phyloP scores from a whole-genome alignment of 371 early-diverging fungal genomes.

The Mortierella sp. region DNA sequence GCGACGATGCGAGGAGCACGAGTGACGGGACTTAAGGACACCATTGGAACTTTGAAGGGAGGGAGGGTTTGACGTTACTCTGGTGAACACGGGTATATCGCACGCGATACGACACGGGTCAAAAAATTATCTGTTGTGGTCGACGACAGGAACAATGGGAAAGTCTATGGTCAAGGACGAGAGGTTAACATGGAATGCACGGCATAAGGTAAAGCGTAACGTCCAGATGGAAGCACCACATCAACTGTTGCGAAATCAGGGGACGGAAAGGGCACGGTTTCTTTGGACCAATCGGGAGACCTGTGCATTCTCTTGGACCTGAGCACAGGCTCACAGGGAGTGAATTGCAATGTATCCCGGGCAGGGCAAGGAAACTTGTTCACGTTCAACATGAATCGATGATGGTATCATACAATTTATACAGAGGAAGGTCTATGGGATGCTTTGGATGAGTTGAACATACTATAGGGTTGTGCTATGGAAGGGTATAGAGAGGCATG shows the following conservation, averaged over 20 bases:
- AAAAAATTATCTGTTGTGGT: conserved; percentile 46
- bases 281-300: neutral
- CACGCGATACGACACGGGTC: conserved; percentile 57
- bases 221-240: too few species aligned
- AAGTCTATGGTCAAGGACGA: conserved; percentile 38
- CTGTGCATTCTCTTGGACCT: neutral
- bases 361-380: too few species aligned
- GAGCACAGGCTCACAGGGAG: too few species aligned
- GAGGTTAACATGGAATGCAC: too few species aligned
- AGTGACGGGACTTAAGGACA: conserved; percentile 74
- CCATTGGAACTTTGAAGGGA: conserved; percentile 81
- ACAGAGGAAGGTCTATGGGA: too few species aligned
- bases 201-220: too few species aligned
- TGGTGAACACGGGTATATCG: conserved; percentile 73
- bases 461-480: neutral
- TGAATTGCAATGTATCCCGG: too few species aligned
- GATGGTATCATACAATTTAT: too few species aligned
- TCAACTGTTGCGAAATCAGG: too few species aligned
- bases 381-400: too few species aligned
- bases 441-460: too few species aligned
- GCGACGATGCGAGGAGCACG: conserved; percentile 93
- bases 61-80: conserved; percentile 92
- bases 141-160: conserved; percentile 46
- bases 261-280: neutral
- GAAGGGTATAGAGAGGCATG: conserved; percentile 7